phyloP scores from a whole-genome alignment of 164 flowering plant species.

The Macadamia tetraphylla region DNA sequence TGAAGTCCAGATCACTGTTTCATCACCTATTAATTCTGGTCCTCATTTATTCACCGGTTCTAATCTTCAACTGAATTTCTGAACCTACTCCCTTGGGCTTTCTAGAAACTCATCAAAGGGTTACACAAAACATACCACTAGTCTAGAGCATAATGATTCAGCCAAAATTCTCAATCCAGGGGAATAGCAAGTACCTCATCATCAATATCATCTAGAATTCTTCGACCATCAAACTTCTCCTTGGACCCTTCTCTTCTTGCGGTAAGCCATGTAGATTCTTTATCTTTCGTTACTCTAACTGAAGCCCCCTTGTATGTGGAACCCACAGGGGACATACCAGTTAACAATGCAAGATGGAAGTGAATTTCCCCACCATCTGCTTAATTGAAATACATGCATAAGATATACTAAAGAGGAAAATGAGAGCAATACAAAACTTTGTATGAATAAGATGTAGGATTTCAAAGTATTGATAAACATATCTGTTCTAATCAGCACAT shows the following conservation, averaged over 20 bases:
- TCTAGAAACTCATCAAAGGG: too few relatives aligned
- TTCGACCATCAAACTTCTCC: constrained; percentile 55
- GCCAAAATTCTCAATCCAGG: not conserved
- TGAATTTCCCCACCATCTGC: constrained; percentile 51
- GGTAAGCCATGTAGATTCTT: constrained; percentile 54
- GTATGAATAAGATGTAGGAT: not conserved
- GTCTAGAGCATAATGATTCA: not conserved
- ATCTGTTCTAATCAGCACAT: too few relatives aligned
- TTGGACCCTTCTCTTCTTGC: constrained; percentile 51
- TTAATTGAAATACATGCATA: constrained; percentile 3
- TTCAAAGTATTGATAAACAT: not conserved
- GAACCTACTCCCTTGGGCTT: too few relatives aligned
- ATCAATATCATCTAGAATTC: constrained; percentile 40
- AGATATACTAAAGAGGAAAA: not conserved
- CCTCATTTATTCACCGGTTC: too few relatives aligned
- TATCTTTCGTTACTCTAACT: constrained; percentile 27
- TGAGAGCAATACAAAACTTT: not conserved
- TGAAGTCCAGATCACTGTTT: too few relatives aligned
- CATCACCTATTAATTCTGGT: too few relatives aligned
- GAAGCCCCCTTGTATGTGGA: constrained; percentile 52
- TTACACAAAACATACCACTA: too few relatives aligned
- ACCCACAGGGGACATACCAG: constrained; percentile 54
- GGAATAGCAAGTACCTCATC: constrained; percentile 35
- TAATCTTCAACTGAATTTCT: too few relatives aligned
- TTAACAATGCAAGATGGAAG: constrained; percentile 47